A percentile compares a stretch with the other conserved stretches of the same genome.
Evolutionary conservation across 2,329 filamentous ascomycete species (phyloP).

Genomic region (Cytospora mali): DNA sequence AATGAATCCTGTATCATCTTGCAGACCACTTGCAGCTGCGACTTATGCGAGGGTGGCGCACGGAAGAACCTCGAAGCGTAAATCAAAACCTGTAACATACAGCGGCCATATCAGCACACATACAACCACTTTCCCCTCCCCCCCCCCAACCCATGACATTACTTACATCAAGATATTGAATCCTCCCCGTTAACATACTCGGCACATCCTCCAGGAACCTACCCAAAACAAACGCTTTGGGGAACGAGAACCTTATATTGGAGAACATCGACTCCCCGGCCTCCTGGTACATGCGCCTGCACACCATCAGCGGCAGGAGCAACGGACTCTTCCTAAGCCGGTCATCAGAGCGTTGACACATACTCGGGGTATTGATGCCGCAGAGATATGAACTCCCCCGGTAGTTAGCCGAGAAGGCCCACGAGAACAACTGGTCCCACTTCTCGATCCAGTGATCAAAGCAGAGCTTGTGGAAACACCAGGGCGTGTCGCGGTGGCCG

Average conservation of each 20-base stretch:
- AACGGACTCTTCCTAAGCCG: not conserved
- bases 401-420: not conserved
- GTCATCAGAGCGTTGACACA: not conserved
- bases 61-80: not conserved
- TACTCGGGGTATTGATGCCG: not conserved
- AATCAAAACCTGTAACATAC: not conserved
- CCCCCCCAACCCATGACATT: not conserved
- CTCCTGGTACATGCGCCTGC: slow-evolving; percentile 11
- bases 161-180: slow-evolving; percentile 6
- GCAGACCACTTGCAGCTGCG: not conserved
- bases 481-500: not conserved
- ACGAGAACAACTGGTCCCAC: not conserved
- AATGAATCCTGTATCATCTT: not conserved
- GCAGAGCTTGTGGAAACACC: slow-evolving; percentile 15
- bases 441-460: not conserved
- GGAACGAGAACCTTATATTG: slow-evolving; percentile 9
- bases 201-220: not conserved
- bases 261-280: slow-evolving; percentile 11
- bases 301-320: slow-evolving; percentile 9
- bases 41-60: not conserved
- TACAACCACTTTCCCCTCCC: not conserved
- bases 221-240: not conserved
- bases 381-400: not conserved
- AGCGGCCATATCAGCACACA: not conserved
- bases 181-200: not conserved